phyloP scores from a whole-genome alignment of 2,329 filamentous ascomycete genomes.

The Akanthomyces dipterigenus region DNA sequence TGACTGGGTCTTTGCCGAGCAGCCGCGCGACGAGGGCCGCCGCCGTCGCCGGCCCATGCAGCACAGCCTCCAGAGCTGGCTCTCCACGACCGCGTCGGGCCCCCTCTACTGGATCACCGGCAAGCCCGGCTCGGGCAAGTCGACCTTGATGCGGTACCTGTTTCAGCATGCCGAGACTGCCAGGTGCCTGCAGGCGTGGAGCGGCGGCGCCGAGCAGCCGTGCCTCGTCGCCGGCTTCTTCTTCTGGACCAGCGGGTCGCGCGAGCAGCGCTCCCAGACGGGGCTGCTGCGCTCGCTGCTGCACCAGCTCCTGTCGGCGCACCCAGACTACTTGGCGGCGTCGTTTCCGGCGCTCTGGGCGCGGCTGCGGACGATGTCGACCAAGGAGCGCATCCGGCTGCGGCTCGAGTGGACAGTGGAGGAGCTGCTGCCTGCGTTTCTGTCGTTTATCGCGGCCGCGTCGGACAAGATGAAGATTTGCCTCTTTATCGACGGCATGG shows the following conservation, averaged over 20 bases:
- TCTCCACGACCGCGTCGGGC: slow-evolving; percentile 16
- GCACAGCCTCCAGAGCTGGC: slow-evolving; percentile 22
- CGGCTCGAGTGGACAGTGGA: slow-evolving; percentile 24
- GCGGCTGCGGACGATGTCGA: slow-evolving; percentile 21
- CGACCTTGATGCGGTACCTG: slow-evolving; percentile 36
- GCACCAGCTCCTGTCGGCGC: slow-evolving; percentile 26
- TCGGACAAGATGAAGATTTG: slow-evolving; percentile 20
- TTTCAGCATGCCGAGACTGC: slow-evolving; percentile 18
- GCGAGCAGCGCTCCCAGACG: slow-evolving; percentile 30
- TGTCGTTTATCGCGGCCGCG: slow-evolving; percentile 17
- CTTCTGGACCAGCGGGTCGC: slow-evolving; percentile 37
- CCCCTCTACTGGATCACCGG: slow-evolving; percentile 32
- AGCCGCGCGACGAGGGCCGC: neutral
- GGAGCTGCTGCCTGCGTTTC: slow-evolving; percentile 23
- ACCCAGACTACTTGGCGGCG: slow-evolving; percentile 19
- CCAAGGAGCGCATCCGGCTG: slow-evolving; percentile 24
- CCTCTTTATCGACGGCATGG: slow-evolving; percentile 26
- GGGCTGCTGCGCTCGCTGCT: slow-evolving; percentile 31
- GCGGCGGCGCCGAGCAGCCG: slow-evolving; percentile 14
- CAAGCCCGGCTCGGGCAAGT: slow-evolving; percentile 41
- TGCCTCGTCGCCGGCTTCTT: slow-evolving; percentile 34
- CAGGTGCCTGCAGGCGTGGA: slow-evolving; percentile 21
- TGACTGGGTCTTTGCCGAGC: slow-evolving; percentile 29
- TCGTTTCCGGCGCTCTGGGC: slow-evolving; percentile 25
- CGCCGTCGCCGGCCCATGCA: neutral